These are phyloP conservation scores for Carnegiea gigantea DNA, from an alignment of 179 eudicot genomes.

Conservation along the genomic window DNA sequence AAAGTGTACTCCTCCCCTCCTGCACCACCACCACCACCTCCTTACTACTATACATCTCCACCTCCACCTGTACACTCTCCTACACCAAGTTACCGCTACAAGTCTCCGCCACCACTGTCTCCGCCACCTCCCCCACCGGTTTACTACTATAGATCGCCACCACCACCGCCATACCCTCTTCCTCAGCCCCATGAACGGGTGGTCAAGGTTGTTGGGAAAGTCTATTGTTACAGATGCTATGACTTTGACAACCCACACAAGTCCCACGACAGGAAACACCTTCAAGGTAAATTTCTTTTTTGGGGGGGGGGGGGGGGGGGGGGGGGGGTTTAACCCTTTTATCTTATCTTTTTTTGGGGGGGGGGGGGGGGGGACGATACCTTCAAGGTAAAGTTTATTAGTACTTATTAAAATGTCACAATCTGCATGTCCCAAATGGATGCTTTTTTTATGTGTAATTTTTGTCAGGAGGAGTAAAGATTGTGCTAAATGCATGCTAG, in stretches of 20 bases:
- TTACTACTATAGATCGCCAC: slow-evolving; percentile 19
- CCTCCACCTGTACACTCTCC: slow-evolving; percentile 5
- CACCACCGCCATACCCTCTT: slow-evolving; percentile 15
- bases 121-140: not conserved
- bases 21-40: slow-evolving; percentile 17
- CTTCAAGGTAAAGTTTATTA: not conserved
- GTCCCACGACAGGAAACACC: slow-evolving; percentile 59
- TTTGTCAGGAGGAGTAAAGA: not conserved
- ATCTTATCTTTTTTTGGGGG: not conserved
- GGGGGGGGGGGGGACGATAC: no score
- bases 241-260: slow-evolving; percentile 47
- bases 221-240: slow-evolving; percentile 57
- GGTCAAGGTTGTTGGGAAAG: slow-evolving; percentile 62
- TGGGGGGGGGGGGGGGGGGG: no score
- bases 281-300: slow-evolving; percentile 40
- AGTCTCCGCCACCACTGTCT: slow-evolving; percentile 16
- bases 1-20: slow-evolving; percentile 39
- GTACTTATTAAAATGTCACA: not conserved
- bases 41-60: slow-evolving; percentile 11
- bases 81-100: not conserved
- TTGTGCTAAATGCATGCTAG: not conserved
- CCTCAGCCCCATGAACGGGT: slow-evolving; percentile 20
- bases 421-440: not conserved
- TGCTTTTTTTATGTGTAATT: not conserved
- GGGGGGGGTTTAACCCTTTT: no score